phyloP scores from a whole-genome alignment of 2,329 filamentous ascomycete genomes.

The Pseudogymnoascus sp. region DNA sequence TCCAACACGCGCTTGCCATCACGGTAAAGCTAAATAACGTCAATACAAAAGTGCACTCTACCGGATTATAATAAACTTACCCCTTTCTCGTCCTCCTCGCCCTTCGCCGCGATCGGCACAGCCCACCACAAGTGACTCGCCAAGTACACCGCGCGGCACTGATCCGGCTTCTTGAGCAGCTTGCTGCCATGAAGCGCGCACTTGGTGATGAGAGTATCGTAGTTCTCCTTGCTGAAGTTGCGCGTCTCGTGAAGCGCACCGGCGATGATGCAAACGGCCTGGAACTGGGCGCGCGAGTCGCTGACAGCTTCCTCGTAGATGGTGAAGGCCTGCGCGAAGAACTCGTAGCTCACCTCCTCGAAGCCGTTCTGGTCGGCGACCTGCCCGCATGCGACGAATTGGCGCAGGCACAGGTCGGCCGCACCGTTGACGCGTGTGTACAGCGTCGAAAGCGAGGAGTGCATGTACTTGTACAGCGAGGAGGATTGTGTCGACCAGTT shows the following conservation, averaged over 20 bases:
- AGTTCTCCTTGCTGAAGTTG: slow-evolving; percentile 93
- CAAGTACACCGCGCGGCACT: slow-evolving; percentile 92
- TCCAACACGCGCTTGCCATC: slow-evolving; percentile 96
- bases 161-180: slow-evolving; percentile 92
- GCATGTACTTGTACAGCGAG: slow-evolving; percentile 90
- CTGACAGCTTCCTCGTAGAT: slow-evolving; percentile 96
- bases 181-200: slow-evolving; percentile 95
- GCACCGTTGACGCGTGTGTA: slow-evolving; percentile 79
- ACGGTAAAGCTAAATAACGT: slow-evolving; percentile 67
- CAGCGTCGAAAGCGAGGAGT: slow-evolving; percentile 75
- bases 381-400: slow-evolving; percentile 89
- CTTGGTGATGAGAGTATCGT: slow-evolving; percentile 97
- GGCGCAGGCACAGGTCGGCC: slow-evolving; percentile 77
- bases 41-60: slow-evolving; percentile 15
- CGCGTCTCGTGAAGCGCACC: slow-evolving; percentile 81
- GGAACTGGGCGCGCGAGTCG: slow-evolving; percentile 94
- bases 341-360: slow-evolving; percentile 95
- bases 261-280: slow-evolving; percentile 91
- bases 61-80: slow-evolving; percentile 42
- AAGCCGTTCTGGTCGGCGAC: slow-evolving; percentile 85
- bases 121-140: slow-evolving; percentile 98
- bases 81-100: slow-evolving; percentile 73
- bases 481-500: slow-evolving; percentile 69
- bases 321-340: slow-evolving; percentile 95
- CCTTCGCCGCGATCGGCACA: slow-evolving; percentile 68